Percentiles rank a stretch among this genome's conserved stretches.
Evolutionary conservation across 306 rosid genomes (phyloP).

Genomic region (Sesbania bispinosa): DNA sequence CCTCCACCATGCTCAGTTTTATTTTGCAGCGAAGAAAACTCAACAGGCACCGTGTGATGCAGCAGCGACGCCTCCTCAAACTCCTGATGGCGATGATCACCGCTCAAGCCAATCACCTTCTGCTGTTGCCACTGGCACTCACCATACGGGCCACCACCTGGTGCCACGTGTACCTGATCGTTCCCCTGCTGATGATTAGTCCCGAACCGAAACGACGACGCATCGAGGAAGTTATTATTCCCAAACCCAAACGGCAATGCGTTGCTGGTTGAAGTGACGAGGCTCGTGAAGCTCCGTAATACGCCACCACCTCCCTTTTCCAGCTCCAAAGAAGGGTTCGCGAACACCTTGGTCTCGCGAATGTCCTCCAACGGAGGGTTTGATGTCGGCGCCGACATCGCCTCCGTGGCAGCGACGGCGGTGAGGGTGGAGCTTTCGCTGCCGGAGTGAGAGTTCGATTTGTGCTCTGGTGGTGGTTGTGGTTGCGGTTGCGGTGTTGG

Average conservation of each 20-base stretch:
- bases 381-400: slow-evolving; percentile 42
- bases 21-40: slow-evolving; percentile 39
- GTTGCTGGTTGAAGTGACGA: slow-evolving; percentile 41
- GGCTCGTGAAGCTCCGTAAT: slow-evolving; percentile 54
- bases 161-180: neutral
- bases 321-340: slow-evolving; percentile 27
- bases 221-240: slow-evolving; percentile 20
- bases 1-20: slow-evolving; percentile 42
- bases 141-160: neutral
- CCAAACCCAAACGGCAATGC: slow-evolving; percentile 45
- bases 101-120: too few relatives aligned
- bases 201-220: slow-evolving; percentile 49
- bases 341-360: slow-evolving; percentile 36
- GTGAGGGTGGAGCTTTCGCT: slow-evolving; percentile 83
- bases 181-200: slow-evolving; percentile 1
- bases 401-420: slow-evolving; percentile 55
- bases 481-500: too few relatives aligned
- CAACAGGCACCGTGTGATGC: slow-evolving; percentile 34
- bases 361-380: slow-evolving; percentile 24
- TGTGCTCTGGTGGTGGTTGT: slow-evolving; percentile 29
- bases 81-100: neutral
- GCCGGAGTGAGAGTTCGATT: slow-evolving; percentile 64
- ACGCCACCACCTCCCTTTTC: slow-evolving; percentile 24
- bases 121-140: too few relatives aligned
- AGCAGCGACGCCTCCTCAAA: slow-evolving; percentile 16